Evolutionary conservation across 2,329 filamentous ascomycete species (phyloP).

Genomic region (Truncatella angustata): DNA sequence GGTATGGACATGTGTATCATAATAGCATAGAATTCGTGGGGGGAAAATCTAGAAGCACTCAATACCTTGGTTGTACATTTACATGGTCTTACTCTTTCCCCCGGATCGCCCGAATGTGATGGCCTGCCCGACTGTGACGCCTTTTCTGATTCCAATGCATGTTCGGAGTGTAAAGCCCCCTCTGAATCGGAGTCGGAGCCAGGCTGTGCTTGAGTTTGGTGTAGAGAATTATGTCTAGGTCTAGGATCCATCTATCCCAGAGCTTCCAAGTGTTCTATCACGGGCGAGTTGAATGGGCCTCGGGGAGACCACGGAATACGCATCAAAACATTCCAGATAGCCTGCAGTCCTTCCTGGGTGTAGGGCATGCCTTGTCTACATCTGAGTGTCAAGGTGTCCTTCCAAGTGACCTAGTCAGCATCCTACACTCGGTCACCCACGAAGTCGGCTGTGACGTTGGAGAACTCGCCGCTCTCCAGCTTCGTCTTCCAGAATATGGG

Average conservation of each 20-base stretch:
- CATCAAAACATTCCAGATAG: no score
- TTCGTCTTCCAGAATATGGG: conserved; percentile 99
- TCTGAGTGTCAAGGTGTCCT: no score
- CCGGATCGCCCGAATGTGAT: neutral
- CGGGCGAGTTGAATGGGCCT: no score
- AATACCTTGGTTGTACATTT: conserved; percentile 22
- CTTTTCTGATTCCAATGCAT: no score
- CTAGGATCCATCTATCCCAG: neutral
- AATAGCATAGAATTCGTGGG: neutral
- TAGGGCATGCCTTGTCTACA: no score
- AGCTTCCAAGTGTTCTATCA: no score
- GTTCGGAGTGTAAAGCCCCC: no score
- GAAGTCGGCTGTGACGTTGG: conserved; percentile 82
- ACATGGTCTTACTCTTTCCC: conserved; percentile 14
- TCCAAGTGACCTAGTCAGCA: no score
- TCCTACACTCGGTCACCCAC: conserved; percentile 30
- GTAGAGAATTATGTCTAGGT: neutral
- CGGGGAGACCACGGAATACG: no score
- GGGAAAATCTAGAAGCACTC: neutral
- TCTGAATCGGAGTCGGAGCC: no score
- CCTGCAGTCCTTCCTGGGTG: no score
- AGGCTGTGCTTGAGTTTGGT: no score
- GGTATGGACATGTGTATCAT: neutral
- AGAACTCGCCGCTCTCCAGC: conserved; percentile 97
- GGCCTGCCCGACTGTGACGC: neutral